Percentiles rank a stretch among this genome's conserved stretches.
Evolutionary conservation across 768 basidiomycete species (phyloP).

Genomic region (Clathrus columnatus): DNA sequence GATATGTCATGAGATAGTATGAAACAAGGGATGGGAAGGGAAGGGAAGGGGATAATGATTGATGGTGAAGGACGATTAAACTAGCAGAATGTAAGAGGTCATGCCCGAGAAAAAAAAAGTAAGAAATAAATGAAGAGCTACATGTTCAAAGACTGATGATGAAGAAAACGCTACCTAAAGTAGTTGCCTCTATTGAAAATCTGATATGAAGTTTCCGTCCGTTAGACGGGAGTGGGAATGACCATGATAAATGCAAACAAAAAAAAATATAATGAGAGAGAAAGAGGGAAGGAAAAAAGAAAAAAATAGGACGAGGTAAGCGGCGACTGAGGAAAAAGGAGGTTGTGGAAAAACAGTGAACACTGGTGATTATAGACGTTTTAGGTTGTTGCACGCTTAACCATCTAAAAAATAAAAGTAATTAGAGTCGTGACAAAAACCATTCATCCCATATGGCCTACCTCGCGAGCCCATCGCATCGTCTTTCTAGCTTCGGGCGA

Average conservation of each 20-base stretch:
- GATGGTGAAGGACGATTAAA: constrained; percentile 3
- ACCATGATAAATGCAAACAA: constrained; percentile 6
- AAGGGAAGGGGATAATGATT: not conserved
- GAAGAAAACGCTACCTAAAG: constrained; percentile 3
- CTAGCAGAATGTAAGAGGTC: constrained; percentile 9
- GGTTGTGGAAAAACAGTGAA: constrained; percentile 7
- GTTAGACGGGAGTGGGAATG: constrained; percentile 10
- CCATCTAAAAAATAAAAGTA: constrained; percentile 41
- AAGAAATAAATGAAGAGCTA: constrained; percentile 1
- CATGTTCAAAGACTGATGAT: not conserved
- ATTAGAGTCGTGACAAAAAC: not conserved
- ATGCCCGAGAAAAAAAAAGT: constrained; percentile 6
- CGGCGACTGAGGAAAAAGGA: constrained; percentile 14
- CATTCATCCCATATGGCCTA: constrained; percentile 22
- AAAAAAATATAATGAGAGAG: not conserved
- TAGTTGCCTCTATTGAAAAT: constrained; percentile 5
- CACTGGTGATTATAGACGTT: constrained; percentile 15
- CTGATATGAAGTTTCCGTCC: constrained; percentile 7
- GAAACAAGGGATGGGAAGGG: not conserved
- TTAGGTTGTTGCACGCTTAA: constrained; percentile 72
- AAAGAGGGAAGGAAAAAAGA: constrained; percentile 1
- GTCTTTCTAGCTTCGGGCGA: constrained; percentile 78
- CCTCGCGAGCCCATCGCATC: constrained; percentile 90
- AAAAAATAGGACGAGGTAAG: constrained; percentile 19
- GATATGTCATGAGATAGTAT: not conserved